Conservation (phyloP, 306 rosid species). For the Argentina anserina region DNA sequence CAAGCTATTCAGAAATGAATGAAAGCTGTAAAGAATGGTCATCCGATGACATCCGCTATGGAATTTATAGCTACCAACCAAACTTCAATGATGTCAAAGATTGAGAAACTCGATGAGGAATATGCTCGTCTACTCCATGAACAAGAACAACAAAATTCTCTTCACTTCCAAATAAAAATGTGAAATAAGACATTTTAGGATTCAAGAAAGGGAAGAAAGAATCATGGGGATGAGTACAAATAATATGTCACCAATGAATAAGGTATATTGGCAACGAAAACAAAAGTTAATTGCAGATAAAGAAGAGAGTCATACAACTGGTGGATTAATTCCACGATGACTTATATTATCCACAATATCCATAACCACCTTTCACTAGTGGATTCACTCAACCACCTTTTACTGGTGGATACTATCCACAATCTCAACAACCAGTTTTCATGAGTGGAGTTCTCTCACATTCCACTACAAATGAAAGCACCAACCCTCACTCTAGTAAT, state of each 20-base stretch:
- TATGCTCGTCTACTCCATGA: background rate
- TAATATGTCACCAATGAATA: background rate
- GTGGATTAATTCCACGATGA: too few relatives aligned
- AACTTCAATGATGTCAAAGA: background rate
- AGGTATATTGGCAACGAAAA: background rate
- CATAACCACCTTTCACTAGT: too few relatives aligned
- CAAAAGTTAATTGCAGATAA: background rate
- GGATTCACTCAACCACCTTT: background rate
- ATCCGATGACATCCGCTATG: background rate
- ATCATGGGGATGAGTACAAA: background rate
- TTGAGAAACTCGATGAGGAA: background rate
- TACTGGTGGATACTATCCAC: background rate
- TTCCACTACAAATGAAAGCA: background rate
- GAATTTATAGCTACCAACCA: background rate
- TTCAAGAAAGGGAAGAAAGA: background rate
- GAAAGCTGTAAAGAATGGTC: too few relatives aligned
- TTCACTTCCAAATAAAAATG: background rate
- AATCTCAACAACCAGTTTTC: background rate
- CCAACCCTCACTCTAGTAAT: background rate
- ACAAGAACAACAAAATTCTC: background rate
- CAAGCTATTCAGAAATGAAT: background rate
- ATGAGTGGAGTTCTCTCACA: background rate
- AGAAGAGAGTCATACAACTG: background rate
- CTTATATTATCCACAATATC: too few relatives aligned
- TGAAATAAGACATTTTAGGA: background rate